These are phyloP conservation scores for Mortierella sp. DNA, from an alignment of 371 early-diverging fungal species.

Conservation along the genomic window DNA sequence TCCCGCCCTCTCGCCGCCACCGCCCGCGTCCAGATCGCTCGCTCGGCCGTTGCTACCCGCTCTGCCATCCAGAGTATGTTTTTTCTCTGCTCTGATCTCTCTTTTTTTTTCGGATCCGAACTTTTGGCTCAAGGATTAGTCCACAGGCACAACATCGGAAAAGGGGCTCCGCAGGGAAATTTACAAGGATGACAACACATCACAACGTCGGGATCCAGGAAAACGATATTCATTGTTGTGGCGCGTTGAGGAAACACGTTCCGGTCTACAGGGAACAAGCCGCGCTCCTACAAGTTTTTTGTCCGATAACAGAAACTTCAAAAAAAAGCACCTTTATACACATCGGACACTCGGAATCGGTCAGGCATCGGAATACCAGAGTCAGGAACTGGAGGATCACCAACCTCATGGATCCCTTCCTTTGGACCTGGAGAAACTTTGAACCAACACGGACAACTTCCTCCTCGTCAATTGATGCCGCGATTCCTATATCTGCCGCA, in stretches of 20 bases:
- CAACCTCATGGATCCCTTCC: no score
- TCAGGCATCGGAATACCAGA: neutral
- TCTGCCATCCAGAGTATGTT: constrained; percentile 53
- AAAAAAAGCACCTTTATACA: no score
- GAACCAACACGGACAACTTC: neutral
- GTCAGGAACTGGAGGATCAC: neutral
- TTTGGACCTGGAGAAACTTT: neutral
- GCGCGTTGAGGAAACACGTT: no score
- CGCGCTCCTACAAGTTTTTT: neutral
- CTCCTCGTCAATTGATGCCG: neutral
- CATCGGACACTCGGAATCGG: neutral
- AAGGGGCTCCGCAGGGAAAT: no score
- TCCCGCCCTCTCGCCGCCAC: constrained; percentile 48
- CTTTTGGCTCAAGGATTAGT: neutral
- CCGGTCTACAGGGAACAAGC: neutral
- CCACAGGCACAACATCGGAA: no score
- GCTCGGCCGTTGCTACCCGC: constrained; percentile 48
- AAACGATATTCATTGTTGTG: no score
- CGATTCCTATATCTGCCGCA: neutral
- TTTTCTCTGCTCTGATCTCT: neutral
- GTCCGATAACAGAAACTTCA: neutral
- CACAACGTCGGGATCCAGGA: neutral
- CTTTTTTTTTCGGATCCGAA: constrained; percentile 4
- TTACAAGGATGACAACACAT: no score
- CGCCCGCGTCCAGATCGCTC: constrained; percentile 49